phyloP scores from a whole-genome alignment of 345 rosid species.

The Populus alba region DNA sequence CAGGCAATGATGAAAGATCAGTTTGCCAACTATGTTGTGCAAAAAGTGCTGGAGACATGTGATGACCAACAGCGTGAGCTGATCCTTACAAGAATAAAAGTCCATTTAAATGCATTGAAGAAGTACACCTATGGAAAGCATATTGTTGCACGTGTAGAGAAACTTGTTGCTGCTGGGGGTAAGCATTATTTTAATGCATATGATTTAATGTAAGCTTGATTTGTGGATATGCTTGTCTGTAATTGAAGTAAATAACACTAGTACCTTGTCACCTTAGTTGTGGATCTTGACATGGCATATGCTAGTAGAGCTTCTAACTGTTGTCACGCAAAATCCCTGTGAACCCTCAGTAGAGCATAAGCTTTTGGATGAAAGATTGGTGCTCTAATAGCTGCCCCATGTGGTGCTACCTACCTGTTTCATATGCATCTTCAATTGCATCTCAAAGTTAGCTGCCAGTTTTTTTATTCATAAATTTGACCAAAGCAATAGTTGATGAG shows the following conservation, averaged over 20 bases:
- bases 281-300: background rate
- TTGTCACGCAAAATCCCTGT: background rate
- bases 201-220: background rate
- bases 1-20: conserved; percentile 95
- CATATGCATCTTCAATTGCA: background rate
- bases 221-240: background rate
- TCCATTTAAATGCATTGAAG: conserved; percentile 74
- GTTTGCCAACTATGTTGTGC: conserved; percentile 85
- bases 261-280: background rate
- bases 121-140: conserved; percentile 86
- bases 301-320: background rate
- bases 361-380: background rate
- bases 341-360: background rate
- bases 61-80: conserved; percentile 73
- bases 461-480: background rate
- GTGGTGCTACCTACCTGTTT: background rate
- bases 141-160: conserved; percentile 83
- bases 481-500: background rate
- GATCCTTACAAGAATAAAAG: conserved; percentile 66
- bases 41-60: conserved; percentile 78
- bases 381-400: background rate
- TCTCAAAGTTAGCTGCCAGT: background rate
- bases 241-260: background rate
- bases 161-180: conserved; percentile 90
- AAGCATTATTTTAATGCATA: conserved; percentile 2